Evolutionary conservation across 176 grass and related monocot genomes (phyloP), one percentile per base, ranked within the genome.

Genomic region (Melocanna baccifera): DNA sequence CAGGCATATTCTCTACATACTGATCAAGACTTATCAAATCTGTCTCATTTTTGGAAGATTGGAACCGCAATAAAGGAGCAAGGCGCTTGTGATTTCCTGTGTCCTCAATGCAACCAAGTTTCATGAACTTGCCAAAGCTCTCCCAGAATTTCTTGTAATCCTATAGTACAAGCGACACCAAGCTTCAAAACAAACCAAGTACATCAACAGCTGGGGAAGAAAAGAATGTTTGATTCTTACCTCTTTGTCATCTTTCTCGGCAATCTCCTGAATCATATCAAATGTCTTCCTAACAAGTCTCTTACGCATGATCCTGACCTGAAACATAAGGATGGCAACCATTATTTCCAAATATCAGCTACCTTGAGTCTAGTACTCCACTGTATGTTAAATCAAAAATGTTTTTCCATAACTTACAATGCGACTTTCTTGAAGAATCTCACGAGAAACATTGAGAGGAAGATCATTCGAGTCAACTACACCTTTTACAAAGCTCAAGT

Each of bases 71-170:
- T 51, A 97, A 72, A 36, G 90, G 90, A 57, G 86, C 88, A 67
- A 94, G 69, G 12, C 94, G 88, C 56, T 97, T 92, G 26, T 97
- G 94, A 77, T 97, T 97, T 71, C 94, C 90, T 10, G 94, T 91
- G 66, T 97, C 92, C 69, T 94, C 94, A 66, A 97, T 97, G 81
- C 94, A 97, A 64, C 94, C 92, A 46, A 97, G 88, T 69, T 97
- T 97, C 39, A 97, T 85, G 71, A 92, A 87, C 76, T 94, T 94
- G 14, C 94, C 92, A 87, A 97, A 97, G 79, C 91, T 97, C 84
- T 97, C 94, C 94, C 94, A 97, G 75, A 97, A 97, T 39, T 91
- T 97, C 69, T 91, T 97, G 73, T 91, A 97, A 32, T 91, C 94
- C 92, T 97, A 85, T 65, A 77, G 53, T 20, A 89, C 28, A 6